These are phyloP conservation scores for Tricholoma matsutake DNA, from an alignment of 768 basidiomycete genomes.

Conservation along the genomic window DNA sequence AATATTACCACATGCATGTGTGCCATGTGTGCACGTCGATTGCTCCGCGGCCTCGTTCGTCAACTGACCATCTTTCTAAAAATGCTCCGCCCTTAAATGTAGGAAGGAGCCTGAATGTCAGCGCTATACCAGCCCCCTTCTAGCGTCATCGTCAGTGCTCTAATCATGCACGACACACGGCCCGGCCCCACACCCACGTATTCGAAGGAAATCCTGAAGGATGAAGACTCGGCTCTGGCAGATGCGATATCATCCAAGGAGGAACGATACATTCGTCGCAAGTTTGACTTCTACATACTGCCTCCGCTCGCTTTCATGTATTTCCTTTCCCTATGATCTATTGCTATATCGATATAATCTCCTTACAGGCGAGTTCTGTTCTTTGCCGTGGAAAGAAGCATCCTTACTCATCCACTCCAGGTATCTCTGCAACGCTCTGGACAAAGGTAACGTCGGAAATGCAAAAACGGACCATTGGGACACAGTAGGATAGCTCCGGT, in stretches of 20 bases:
- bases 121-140: not conserved
- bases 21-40: too few relatives aligned
- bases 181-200: conserved; percentile 15
- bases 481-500: conserved; percentile 26
- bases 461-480: conserved; percentile 53
- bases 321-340: not conserved
- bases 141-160: not conserved
- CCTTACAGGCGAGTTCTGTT: conserved; percentile 2
- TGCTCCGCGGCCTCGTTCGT: not conserved
- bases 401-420: conserved; percentile 14
- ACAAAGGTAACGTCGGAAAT: conserved; percentile 50
- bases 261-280: conserved; percentile 31
- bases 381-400: not conserved
- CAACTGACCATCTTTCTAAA: not conserved
- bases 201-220: conserved; percentile 12
- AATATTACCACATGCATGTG: not conserved
- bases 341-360: not conserved
- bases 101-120: not conserved
- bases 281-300: conserved; percentile 40
- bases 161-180: conserved; percentile 2
- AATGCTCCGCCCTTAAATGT: not conserved
- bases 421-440: conserved; percentile 48
- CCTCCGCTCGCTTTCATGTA: conserved; percentile 45
- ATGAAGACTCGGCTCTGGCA: conserved; percentile 15
- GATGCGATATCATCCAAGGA: conserved; percentile 6